Evolutionary conservation across 495 filamentous ascomycete genomes (phyloP).

Genomic region (Hypoxylon intermedium): DNA sequence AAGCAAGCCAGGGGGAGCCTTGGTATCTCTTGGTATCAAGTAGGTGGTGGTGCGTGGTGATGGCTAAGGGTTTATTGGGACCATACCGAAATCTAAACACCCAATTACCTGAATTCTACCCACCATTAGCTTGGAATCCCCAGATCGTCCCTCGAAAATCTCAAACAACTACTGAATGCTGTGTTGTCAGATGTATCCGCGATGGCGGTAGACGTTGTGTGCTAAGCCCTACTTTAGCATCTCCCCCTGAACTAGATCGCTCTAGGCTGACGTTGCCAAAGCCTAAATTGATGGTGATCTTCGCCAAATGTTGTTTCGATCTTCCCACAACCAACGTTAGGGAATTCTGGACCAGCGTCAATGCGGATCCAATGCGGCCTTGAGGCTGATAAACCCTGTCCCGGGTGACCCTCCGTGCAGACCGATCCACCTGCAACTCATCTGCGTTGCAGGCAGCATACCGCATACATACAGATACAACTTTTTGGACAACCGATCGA

Average conservation of each 20-base stretch:
- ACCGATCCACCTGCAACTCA: neutral
- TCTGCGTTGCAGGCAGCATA: neutral
- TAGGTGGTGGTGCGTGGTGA: too few species aligned
- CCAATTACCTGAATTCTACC: neutral
- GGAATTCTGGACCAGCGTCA: conserved; percentile 26
- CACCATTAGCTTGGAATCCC: neutral
- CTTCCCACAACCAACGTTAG: conserved; percentile 30
- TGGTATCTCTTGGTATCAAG: conserved; percentile 1
- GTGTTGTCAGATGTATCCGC: conserved; percentile 4
- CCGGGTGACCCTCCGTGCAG: conserved; percentile 6
- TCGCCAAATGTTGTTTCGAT: conserved; percentile 34
- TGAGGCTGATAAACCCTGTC: conserved; percentile 28
- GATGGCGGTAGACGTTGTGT: neutral
- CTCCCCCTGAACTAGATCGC: conserved; percentile 11
- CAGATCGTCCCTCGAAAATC: conserved; percentile 2
- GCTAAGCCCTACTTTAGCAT: conserved; percentile 3
- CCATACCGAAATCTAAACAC: neutral
- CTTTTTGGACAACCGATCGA: conserved; percentile 9
- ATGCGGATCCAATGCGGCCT: conserved; percentile 25
- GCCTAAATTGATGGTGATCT: conserved; percentile 20
- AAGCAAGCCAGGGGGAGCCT: neutral
- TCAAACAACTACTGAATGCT: conserved; percentile 10
- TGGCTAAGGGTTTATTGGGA: neutral
- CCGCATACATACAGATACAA: neutral
- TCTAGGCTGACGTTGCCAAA: conserved; percentile 6